A percentile compares a stretch with the other conserved stretches of the same genome.
phyloP scores from a whole-genome alignment of 495 filamentous ascomycete species.

The Cudoniella acicularis region DNA sequence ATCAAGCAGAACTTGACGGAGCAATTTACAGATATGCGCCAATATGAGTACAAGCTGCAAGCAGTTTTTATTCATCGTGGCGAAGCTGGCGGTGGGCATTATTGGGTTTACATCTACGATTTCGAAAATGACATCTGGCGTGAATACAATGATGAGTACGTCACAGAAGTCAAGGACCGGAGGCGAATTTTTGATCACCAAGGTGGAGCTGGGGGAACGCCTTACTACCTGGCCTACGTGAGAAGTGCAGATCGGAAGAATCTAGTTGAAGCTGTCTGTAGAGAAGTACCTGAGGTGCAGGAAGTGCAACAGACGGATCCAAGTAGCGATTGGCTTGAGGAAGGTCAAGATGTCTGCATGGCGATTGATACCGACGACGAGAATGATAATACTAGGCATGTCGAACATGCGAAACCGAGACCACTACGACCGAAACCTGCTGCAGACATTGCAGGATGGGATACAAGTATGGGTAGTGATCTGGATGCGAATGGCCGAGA shows the following conservation, averaged over 20 bases:
- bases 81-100: conserved; percentile 67
- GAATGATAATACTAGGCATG: conserved; percentile 4
- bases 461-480: not conserved
- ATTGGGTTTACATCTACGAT: conserved; percentile 96
- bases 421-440: conserved; percentile 17
- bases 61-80: conserved; percentile 90
- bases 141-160: conserved; percentile 87
- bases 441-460: not conserved
- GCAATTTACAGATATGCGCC: conserved; percentile 57
- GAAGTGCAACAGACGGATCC: conserved; percentile 1
- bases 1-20: conserved; percentile 41
- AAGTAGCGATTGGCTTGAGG: not conserved
- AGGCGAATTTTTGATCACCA: conserved; percentile 63
- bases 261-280: conserved; percentile 48
- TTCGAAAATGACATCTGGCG: conserved; percentile 79
- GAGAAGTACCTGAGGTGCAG: conserved; percentile 18
- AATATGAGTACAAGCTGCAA: conserved; percentile 76
- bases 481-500: conserved; percentile 7
- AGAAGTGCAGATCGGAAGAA: conserved; percentile 55
- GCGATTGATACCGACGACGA: not conserved
- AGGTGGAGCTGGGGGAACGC: conserved; percentile 58
- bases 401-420: conserved; percentile 18
- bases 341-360: not conserved
- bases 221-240: conserved; percentile 89
- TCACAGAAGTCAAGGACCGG: conserved; percentile 61